Evolutionary conservation across 1,139 yeast species (phyloP).

Genomic region (Candida gigantensis): DNA sequence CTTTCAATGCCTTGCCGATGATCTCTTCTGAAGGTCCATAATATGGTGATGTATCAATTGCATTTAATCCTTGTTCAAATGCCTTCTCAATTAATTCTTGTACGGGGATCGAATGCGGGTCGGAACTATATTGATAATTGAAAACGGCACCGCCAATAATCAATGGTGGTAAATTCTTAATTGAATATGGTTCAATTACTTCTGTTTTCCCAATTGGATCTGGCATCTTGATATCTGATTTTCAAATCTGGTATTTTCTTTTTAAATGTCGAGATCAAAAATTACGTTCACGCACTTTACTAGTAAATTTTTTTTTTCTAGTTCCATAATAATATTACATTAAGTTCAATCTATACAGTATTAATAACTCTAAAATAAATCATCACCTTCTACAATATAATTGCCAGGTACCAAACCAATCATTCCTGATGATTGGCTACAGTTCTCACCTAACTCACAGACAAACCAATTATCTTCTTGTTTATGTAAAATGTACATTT

Average conservation of each 20-base stretch:
- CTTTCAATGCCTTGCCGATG: constrained; percentile 63
- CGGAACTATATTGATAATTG: constrained; percentile 70
- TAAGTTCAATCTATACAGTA: neutral
- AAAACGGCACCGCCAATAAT: constrained; percentile 86
- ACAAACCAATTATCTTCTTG: constrained; percentile 94
- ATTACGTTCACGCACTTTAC: no score
- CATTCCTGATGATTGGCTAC: constrained; percentile 43
- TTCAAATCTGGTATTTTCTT: neutral
- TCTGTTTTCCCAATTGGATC: constrained; percentile 20
- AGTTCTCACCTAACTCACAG: constrained; percentile 64
- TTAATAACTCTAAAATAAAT: constrained; percentile 22
- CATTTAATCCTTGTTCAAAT: constrained; percentile 66
- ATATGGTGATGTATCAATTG: constrained; percentile 89
- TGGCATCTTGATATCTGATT: neutral
- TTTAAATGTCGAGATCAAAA: neutral
- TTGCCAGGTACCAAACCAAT: constrained; percentile 86
- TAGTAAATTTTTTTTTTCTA: no score
- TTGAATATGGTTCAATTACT: constrained; percentile 24
- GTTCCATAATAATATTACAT: no score
- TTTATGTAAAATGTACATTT: constrained; percentile 66
- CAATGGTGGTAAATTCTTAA: constrained; percentile 53
- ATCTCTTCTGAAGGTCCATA: constrained; percentile 86
- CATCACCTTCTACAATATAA: constrained; percentile 46
- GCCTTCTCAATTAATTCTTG: constrained; percentile 59
- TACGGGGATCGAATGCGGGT: constrained; percentile 62